Base-by-base conservation (phyloP, 352 stramenopile species). In the Pythium apleroticum region DNA sequence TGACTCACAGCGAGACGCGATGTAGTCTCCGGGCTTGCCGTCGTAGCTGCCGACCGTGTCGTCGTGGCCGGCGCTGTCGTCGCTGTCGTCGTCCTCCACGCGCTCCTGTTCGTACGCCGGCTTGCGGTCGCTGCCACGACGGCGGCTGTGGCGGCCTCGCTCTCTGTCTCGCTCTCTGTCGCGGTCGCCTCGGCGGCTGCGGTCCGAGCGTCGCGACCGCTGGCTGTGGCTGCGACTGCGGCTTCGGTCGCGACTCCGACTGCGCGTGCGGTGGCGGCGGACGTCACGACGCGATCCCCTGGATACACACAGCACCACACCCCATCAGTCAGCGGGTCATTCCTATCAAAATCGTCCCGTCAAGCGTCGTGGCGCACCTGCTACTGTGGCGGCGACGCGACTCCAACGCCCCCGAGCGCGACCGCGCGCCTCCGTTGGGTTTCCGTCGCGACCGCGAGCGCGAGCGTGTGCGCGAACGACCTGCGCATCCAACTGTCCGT, bases 31-130 rank as follows among this genome's bases (percentile, higher is more conserved):
- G 0, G 88, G 76, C 50, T 88, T 86, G 22, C 86, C 86, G 4
- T 83, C 74, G 61, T 88, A 95, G 59, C 85, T 93, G n/a, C 88
- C 88, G 49, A 93, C 68, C 17, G 84, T 93, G 73, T 96, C 86
- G 62, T 95, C 86, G 39, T 95, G 86, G 20, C 72, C 68, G 27
- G 74, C 83, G 57, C 86, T 95, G 65, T 90, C 85, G 15, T 92
- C 86, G 41, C 80, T 91, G 5, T 72, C 76, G 39, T 88, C 82
- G 50, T 46, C 28, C 41, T 52, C 24, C 48, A 30, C 41, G 12
- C 46, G 31, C n/a, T 63, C 57, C 30, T 25, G 11, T 6, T 62
- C 55, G 37, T 43, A 41, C 30, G 25, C 15, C 9, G 27, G 12
- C 24, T 59, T 41, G 22, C 33, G 25, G 6, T 60, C 35, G 24